Evolutionary conservation across 192 early-diverging fungal species (phyloP).

Genomic region (Borealophlyctis nickersoniae): DNA sequence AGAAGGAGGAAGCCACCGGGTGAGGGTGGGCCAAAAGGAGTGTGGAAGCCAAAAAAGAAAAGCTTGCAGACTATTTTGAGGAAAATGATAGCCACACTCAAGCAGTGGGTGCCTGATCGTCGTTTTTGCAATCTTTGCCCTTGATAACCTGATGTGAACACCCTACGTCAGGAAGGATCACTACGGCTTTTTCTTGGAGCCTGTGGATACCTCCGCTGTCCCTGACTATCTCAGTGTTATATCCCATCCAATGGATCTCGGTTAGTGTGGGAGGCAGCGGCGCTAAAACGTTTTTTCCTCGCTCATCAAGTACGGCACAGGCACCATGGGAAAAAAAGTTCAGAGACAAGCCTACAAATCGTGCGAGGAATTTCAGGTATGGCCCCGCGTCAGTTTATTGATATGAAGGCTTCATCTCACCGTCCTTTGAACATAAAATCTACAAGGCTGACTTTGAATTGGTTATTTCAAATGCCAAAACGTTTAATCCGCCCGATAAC

Average conservation of each 20-base stretch:
- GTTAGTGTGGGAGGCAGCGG: slow-evolving; percentile 3
- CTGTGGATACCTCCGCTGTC: slow-evolving; percentile 73
- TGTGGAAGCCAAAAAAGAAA: slow-evolving; percentile 46
- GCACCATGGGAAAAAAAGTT: slow-evolving; percentile 79
- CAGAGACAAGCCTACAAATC: slow-evolving; percentile 55
- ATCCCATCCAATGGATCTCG: slow-evolving; percentile 86
- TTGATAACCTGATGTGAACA: not conserved
- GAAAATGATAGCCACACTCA: slow-evolving; percentile 63
- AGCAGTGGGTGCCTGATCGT: too few species aligned
- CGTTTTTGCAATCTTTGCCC: slow-evolving; percentile 5
- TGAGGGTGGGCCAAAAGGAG: slow-evolving; percentile 31
- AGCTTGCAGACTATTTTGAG: slow-evolving; percentile 60
- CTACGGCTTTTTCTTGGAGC: slow-evolving; percentile 84
- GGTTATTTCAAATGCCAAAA: slow-evolving; percentile 75
- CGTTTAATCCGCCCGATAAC: slow-evolving; percentile 80
- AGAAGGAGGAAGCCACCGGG: slow-evolving; percentile 30
- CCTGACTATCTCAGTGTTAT: slow-evolving; percentile 80
- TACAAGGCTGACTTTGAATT: slow-evolving; percentile 66
- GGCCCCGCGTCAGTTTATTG: slow-evolving; percentile 1
- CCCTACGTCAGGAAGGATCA: slow-evolving; percentile 60
- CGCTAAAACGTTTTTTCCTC: not conserved
- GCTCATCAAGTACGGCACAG: slow-evolving; percentile 10
- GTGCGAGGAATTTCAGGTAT: slow-evolving; percentile 63
- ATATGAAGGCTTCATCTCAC: slow-evolving; percentile 3
- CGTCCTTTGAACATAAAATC: slow-evolving; percentile 2